A percentile compares a stretch with the other conserved stretches of the same genome.
phyloP scores from a whole-genome alignment of 148 eudicot species.

The Arbutus unedo region DNA sequence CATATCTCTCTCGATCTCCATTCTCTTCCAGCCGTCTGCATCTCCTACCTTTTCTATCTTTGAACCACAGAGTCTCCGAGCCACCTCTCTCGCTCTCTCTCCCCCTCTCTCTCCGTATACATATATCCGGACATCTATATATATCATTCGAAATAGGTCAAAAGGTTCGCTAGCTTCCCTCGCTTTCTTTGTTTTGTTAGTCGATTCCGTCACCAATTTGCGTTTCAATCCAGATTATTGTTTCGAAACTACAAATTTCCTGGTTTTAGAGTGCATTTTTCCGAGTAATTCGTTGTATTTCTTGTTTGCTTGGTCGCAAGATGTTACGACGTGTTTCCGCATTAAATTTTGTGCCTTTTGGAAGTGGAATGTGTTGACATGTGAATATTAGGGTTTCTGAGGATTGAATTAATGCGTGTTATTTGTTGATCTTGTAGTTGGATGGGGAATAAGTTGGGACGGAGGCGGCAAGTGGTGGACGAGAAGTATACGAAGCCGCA shows the following conservation, averaged over 20 bases:
- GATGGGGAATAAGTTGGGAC: constrained; percentile 97
- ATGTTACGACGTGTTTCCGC: constrained; percentile 16
- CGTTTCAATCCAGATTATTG: background rate
- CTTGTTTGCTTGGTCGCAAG: constrained; percentile 20
- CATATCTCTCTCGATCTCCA: constrained; percentile 17
- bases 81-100: background rate
- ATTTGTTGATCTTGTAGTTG: constrained; percentile 7
- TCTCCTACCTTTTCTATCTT: background rate
- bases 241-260: background rate
- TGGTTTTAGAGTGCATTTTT: background rate
- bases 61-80: background rate
- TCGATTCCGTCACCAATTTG: background rate
- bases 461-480: constrained; percentile 77
- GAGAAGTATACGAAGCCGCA: constrained; percentile 96
- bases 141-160: background rate
- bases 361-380: constrained; percentile 6
- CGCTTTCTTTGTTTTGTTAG: background rate
- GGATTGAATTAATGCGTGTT: constrained; percentile 3
- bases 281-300: background rate
- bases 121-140: background rate
- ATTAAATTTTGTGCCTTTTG: constrained; percentile 4
- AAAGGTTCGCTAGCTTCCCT: constrained; percentile 12
- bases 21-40: background rate
- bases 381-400: constrained; percentile 24
- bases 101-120: background rate